Evolutionary conservation across 176 grass and related monocot genomes (phyloP), one percentile per base, ranked within the genome.

Genomic region (Carex myosuroides): DNA sequence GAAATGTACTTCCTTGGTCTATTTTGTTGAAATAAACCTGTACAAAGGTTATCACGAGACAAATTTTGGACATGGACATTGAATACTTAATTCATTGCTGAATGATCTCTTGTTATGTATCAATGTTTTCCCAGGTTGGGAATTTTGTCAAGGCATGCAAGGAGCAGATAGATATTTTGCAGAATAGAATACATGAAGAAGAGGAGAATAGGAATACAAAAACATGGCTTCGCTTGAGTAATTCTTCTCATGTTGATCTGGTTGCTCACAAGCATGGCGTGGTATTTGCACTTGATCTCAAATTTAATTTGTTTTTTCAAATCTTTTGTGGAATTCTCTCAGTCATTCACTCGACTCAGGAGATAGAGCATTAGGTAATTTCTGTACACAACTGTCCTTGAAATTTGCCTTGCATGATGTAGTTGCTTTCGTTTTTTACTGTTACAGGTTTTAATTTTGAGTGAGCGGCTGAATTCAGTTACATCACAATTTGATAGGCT

Each of bases 221-320:
- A 64, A 87, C 90, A 81, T 95, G 92, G 95, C 91, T 93, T 85
- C 84, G 83, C 59, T 60, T 85, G 52, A 88, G 85, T 18, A 84
- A 91, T 81, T 91, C 21, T 84, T 91, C 89, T 83, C 85, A 85
- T 81, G 91, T 92, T 79, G 93, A 94, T 85, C 81, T 99, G 84
- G 88, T 99, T 76, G 96, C 96, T 89, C 96, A 99, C 88, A 94
- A 88, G 83, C 91, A 95, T 88, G 96, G 96, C 73, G 91, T 99
- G 93, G 96, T 99, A 93, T 86, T 92, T 11, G 54, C 87, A 60
- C 46, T 79, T 83, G 29, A 87, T 91, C 64, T 79, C 89, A 71
- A 8, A 29, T 56, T 37, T 81, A 72, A 8, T 59, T 59, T 26
- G 3, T 35, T 64, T 16, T 8, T 48, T 17, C 3, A 8, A 76